Percentiles rank a stretch among this genome's conserved stretches.
phyloP scores from a whole-genome alignment of 805 yeast genomes.

The Saccharomycopsis capsularis region DNA sequence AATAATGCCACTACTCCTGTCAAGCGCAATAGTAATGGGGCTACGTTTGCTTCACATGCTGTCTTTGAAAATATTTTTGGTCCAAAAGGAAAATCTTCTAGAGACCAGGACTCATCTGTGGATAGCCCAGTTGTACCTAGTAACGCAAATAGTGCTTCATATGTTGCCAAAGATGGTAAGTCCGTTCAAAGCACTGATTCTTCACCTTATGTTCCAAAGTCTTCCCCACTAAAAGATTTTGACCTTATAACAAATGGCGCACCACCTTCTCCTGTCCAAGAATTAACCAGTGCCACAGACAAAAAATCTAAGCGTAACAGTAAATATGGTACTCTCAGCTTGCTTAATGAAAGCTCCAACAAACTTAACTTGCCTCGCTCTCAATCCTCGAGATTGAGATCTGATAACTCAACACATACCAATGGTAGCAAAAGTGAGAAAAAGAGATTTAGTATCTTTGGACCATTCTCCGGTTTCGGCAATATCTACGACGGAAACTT shows the following conservation, averaged over 20 bases:
- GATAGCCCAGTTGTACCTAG: neutral
- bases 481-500: conserved; percentile 23
- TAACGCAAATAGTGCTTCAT: neutral
- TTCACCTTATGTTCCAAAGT: conserved; percentile 26
- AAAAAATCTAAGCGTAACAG: conserved; percentile 10
- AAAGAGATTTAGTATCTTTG: conserved; percentile 37
- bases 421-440: conserved; percentile 19
- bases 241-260: conserved; percentile 25
- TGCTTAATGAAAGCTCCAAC: conserved; percentile 1
- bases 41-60: conserved; percentile 14
- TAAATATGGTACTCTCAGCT: conserved; percentile 11
- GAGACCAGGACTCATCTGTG: neutral
- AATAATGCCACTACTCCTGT: too few species aligned
- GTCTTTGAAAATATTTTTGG: conserved; percentile 16
- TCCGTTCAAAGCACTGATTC: neutral
- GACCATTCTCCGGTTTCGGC: conserved; percentile 29
- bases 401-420: conserved; percentile 10
- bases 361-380: conserved; percentile 13
- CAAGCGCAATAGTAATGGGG: neutral
- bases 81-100: neutral
- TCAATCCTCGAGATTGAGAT: conserved; percentile 8
- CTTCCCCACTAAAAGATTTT: conserved; percentile 28
- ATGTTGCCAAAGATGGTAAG: neutral
- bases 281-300: conserved; percentile 3
- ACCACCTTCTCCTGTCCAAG: conserved; percentile 17